Evolutionary conservation across 495 filamentous ascomycete species (phyloP).

Genomic region (Hyaloscypha hepaticicola): DNA sequence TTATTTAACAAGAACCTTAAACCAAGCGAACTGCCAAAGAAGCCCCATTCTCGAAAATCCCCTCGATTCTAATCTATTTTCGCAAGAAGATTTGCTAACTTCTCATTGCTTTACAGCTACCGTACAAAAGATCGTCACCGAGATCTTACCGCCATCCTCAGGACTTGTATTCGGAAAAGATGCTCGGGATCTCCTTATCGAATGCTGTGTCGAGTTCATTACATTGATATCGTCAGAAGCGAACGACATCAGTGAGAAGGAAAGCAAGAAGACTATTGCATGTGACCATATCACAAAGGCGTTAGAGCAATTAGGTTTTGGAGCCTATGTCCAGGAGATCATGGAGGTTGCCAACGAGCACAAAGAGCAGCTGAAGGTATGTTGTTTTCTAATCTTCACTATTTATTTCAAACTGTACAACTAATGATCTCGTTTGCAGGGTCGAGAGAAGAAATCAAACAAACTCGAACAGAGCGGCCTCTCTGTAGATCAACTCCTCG

Average conservation of each 20-base stretch:
- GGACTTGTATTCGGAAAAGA: conserved; percentile 86
- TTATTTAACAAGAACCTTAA: too few relatives aligned
- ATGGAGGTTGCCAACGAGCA: conserved; percentile 86
- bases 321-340: conserved; percentile 84
- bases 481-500: conserved; percentile 82
- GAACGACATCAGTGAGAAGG: conserved; percentile 97
- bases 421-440: conserved; percentile 48
- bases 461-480: conserved; percentile 94
- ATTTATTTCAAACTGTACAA: background rate
- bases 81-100: conserved; percentile 13
- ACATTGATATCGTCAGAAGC: conserved; percentile 95
- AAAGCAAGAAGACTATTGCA: conserved; percentile 97
- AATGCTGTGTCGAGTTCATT: conserved; percentile 99
- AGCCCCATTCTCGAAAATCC: too few relatives aligned
- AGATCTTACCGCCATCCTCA: conserved; percentile 75
- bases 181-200: conserved; percentile 90
- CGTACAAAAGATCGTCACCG: conserved; percentile 94
- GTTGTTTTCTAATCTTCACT: conserved; percentile 15
- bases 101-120: conserved; percentile 61
- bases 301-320: conserved; percentile 83
- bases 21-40: too few relatives aligned
- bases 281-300: conserved; percentile 96
- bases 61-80: too few relatives aligned
- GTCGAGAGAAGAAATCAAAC: conserved; percentile 92
- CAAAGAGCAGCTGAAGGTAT: conserved; percentile 87